Conservation (phyloP, 441 rosid species). For the Adansonia grandidieri region DNA sequence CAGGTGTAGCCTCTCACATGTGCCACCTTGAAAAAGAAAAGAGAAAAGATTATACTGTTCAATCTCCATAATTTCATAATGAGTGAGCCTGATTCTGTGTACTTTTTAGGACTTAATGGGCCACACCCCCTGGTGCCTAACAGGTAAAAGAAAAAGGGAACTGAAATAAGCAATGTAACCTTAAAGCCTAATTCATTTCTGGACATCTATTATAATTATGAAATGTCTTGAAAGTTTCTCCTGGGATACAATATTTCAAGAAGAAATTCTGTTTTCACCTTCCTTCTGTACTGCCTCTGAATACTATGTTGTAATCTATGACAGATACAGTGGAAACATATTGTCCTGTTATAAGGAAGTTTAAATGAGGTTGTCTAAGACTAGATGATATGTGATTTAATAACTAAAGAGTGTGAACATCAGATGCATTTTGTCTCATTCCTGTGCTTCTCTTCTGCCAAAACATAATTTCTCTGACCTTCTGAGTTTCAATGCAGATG, state of each 20-base stretch:
- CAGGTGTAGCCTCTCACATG: slow-evolving; percentile 1
- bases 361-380: neutral
- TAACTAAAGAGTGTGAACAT: neutral
- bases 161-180: neutral
- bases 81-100: slow-evolving; percentile 8
- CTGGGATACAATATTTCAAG: neutral
- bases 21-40: neutral
- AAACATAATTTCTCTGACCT: slow-evolving; percentile 15
- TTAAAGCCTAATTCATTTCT: slow-evolving; percentile 4
- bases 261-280: neutral
- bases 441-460: slow-evolving; percentile 6
- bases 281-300: neutral
- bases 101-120: neutral
- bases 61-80: neutral
- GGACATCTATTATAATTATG: neutral
- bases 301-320: neutral
- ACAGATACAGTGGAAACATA: neutral
- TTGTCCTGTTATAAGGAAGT: neutral
- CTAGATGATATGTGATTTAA: neutral
- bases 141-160: neutral
- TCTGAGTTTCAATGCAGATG: slow-evolving; percentile 44
- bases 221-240: neutral
- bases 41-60: neutral
- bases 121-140: neutral
- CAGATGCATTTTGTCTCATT: slow-evolving; percentile 1